These are phyloP conservation scores for Pulveroboletus ravenelii DNA, from an alignment of 768 basidiomycete species.

Conservation along the genomic window DNA sequence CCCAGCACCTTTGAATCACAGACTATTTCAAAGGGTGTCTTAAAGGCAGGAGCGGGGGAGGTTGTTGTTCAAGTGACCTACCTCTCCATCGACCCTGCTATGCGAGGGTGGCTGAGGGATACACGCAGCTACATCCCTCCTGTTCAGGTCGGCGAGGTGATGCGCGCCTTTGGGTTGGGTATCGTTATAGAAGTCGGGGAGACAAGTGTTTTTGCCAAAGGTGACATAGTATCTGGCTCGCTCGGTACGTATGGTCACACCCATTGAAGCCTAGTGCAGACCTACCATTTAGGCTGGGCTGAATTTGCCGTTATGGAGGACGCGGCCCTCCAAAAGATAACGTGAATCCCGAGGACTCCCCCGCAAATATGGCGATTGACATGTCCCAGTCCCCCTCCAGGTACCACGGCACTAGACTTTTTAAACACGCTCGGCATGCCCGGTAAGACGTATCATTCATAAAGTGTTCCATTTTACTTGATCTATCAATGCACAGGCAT, in stretches of 20 bases:
- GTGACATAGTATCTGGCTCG: constrained; percentile 62
- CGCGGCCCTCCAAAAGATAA: constrained; percentile 44
- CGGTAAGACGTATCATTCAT: constrained; percentile 40
- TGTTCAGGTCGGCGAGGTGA: neutral
- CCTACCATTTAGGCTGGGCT: constrained; percentile 56
- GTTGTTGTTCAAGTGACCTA: constrained; percentile 77
- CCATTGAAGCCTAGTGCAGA: no score
- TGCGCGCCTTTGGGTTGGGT: constrained; percentile 44
- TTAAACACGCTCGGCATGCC: constrained; percentile 73
- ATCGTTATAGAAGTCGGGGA: constrained; percentile 56
- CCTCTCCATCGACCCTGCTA: constrained; percentile 81
- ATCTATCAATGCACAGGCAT: constrained; percentile 45
- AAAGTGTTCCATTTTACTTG: neutral
- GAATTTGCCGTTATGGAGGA: constrained; percentile 66
- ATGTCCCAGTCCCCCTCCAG: constrained; percentile 47
- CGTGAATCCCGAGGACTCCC: constrained; percentile 38
- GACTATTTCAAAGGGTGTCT: constrained; percentile 42
- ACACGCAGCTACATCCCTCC: constrained; percentile 53
- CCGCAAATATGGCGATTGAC: neutral
- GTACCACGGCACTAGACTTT: constrained; percentile 67
- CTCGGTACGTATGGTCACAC: constrained; percentile 45
- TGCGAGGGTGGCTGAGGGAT: constrained; percentile 80
- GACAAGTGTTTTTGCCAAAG: constrained; percentile 51
- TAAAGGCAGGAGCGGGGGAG: constrained; percentile 49
- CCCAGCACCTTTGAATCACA: constrained; percentile 71